Evolutionary conservation across 441 rosid genomes (phyloP), one percentile per base, ranked within the genome.

Genomic region (Bruguiera hainesii): DNA sequence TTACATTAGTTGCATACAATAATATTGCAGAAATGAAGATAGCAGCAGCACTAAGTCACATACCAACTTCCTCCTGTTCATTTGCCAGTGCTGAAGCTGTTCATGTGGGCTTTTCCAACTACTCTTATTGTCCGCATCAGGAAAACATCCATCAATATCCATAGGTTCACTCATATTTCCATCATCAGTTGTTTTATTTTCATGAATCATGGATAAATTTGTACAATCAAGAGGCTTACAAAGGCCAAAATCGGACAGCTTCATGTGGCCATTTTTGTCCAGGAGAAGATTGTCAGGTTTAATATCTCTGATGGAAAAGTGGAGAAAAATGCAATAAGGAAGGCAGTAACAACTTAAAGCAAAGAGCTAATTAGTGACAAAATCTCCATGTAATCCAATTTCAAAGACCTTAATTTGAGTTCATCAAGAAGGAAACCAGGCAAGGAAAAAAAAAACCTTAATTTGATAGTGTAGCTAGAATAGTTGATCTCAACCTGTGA

Each of bases 61-160:
- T 83, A 93, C 98, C 85, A 93, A 78, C 74, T 85, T 93, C 78
- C 98, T 87, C 77, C 98, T 84, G 81, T 93, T 93, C 87, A 93
- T 89, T 83, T 93, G 97, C 98, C 98, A 93, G 68, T 93, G 98
- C 79, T 91, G 96, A 83, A 91, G 93, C 82, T 91, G 98, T 78
- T 93, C 97, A 39, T 76, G 87, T 57, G 93, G 87, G 78, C 90
- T 93, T 77, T 83, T 92, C 96, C 96, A 93, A 74, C 82, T 85
- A 77, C 88, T 90, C 71, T 79, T 80, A 67, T 84, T 82, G 78
- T 83, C 92, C 60, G 94, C 78, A 77, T 88, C 95, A 33, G 98
- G 80, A 70, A 87, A 80, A 66, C 84, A 69, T 76, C 85, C 82
- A 81, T 93, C 97, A 65, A 93, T 76, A 77, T 93, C 98, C 98